Evolutionary conservation across 441 rosid genomes (phyloP).

Genomic region (Omphalea diandra): DNA sequence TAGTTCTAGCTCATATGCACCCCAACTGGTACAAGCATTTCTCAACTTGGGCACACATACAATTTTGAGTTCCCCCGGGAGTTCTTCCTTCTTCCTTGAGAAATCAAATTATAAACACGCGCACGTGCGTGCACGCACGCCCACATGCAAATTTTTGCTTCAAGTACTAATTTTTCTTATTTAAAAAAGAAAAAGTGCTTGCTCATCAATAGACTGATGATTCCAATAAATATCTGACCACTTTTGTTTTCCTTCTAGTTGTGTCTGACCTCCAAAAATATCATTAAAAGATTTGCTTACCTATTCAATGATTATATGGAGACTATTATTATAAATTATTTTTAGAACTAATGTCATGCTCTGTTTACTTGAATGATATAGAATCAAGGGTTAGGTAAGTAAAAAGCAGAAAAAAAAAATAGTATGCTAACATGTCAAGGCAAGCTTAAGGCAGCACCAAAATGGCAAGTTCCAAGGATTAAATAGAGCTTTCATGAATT

Average conservation of each 20-base stretch:
- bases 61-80: no score
- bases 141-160: background rate
- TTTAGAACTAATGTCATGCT: background rate
- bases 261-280: background rate
- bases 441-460: background rate
- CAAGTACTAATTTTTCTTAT: background rate
- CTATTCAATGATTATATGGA: background rate
- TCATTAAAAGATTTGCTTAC: constrained; percentile 9
- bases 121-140: no score
- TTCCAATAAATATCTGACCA: background rate
- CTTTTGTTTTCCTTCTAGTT: background rate
- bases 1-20: background rate
- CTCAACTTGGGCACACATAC: no score
- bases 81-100: no score
- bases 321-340: background rate
- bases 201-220: background rate
- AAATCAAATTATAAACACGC: no score
- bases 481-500: background rate
- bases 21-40: no score
- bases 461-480: background rate
- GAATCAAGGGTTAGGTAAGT: background rate
- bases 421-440: constrained; percentile 1
- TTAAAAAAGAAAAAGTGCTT: background rate
- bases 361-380: constrained; percentile 5
- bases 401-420: background rate